phyloP scores from a whole-genome alignment of 225 moss, liverwort and hornwort genomes.

The Ulota crispa region DNA sequence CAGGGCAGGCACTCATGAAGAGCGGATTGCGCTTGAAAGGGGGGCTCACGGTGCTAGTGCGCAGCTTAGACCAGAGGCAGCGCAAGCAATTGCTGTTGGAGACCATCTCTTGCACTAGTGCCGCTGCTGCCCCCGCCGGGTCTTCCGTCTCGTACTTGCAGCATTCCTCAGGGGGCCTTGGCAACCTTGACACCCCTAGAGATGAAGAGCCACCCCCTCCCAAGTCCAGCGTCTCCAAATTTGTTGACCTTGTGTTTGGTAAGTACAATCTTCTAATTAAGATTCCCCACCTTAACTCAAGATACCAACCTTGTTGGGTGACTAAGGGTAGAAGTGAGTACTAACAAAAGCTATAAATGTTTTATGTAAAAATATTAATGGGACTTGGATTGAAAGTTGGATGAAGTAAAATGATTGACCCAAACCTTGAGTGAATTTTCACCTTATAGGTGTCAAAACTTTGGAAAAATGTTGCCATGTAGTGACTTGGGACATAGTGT shows the following conservation, averaged over 20 bases:
- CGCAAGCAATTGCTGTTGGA: constrained; percentile 43
- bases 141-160: not conserved
- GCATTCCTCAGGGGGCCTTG: not conserved
- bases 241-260: constrained; percentile 64
- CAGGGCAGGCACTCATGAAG: constrained; percentile 54
- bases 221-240: constrained; percentile 53
- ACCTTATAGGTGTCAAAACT: no score
- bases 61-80: constrained; percentile 46
- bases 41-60: constrained; percentile 35
- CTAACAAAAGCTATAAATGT: no score
- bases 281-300: no score
- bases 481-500: no score
- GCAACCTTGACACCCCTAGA: constrained; percentile 7
- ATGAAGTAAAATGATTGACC: no score
- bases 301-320: no score
- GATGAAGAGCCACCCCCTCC: constrained; percentile 30
- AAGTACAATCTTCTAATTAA: not conserved
- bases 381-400: no score
- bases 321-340: no score
- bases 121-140: not conserved
- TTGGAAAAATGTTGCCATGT: no score
- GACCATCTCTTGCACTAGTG: constrained; percentile 26
- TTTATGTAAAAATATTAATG: no score
- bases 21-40: constrained; percentile 47
- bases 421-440: no score